A percentile compares a stretch with the other conserved stretches of the same genome.
phyloP scores from a whole-genome alignment of 2,329 filamentous ascomycete genomes.

The Alternaria ethzedia region DNA sequence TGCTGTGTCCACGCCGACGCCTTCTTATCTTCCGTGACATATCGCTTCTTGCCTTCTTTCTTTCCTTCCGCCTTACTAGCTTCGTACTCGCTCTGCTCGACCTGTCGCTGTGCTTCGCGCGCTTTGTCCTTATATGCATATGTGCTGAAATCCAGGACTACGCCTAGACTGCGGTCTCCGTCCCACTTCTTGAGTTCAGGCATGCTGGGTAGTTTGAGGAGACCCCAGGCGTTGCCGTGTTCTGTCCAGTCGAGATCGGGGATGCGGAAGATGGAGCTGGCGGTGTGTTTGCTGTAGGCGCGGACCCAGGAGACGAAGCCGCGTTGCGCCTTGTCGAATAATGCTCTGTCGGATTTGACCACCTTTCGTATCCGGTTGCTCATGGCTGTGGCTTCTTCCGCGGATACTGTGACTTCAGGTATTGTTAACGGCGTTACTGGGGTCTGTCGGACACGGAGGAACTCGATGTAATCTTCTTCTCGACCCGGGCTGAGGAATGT shows the following conservation, averaged over 20 bases:
- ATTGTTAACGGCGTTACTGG: conserved; percentile 71
- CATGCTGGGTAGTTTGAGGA: conserved; percentile 90
- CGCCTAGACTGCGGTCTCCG: conserved; percentile 51
- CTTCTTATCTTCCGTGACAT: conserved; percentile 34
- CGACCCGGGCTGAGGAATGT: conserved; percentile 82
- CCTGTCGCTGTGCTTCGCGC: conserved; percentile 50
- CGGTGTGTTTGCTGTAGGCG: conserved; percentile 89
- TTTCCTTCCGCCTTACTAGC: conserved; percentile 26
- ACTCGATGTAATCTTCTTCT: conserved; percentile 89
- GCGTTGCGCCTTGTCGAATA: conserved; percentile 87
- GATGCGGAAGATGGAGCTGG: conserved; percentile 87
- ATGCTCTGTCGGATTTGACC: conserved; percentile 65
- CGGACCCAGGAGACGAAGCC: conserved; percentile 94
- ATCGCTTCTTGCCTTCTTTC: conserved; percentile 36
- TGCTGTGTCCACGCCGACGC: conserved; percentile 46
- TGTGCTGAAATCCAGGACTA: conserved; percentile 49
- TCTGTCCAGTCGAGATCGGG: conserved; percentile 84
- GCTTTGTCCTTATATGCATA: conserved; percentile 55
- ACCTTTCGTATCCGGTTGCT: conserved; percentile 67
- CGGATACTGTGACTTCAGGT: conserved; percentile 63
- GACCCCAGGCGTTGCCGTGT: conserved; percentile 81
- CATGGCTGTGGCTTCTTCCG: conserved; percentile 64
- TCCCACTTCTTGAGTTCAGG: conserved; percentile 69
- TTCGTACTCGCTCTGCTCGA: conserved; percentile 41
- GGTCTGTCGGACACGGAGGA: conserved; percentile 85